phyloP scores from a whole-genome alignment of 1,284 basidiomycete genomes.

The Ceratobasidium sp. region DNA sequence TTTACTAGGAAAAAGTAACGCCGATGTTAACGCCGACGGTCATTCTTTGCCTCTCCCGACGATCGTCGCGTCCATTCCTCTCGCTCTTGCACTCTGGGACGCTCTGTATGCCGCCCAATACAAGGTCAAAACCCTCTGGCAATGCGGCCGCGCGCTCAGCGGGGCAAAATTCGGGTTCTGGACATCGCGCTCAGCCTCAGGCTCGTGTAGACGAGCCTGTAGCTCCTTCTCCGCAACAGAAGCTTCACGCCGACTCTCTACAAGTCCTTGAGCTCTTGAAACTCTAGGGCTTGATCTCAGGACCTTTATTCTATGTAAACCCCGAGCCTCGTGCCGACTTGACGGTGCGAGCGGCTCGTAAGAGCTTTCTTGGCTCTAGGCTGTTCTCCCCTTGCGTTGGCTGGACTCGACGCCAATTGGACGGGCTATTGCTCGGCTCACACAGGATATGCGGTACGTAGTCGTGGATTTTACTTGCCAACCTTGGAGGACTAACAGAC shows the following conservation, averaged over 20 bases:
- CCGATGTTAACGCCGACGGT: not conserved
- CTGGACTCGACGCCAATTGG: slow-evolving; percentile 68
- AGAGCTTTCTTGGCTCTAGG: not conserved
- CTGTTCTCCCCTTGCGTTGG: not conserved
- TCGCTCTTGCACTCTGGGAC: not conserved
- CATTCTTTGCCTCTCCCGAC: not conserved
- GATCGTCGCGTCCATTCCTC: not conserved
- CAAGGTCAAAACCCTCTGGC: not conserved
- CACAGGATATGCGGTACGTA: slow-evolving; percentile 62
- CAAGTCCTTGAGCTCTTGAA: not conserved
- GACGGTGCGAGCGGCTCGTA: not conserved
- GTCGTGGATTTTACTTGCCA: slow-evolving; percentile 43
- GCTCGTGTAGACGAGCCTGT: not conserved
- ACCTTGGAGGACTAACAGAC: not conserved
- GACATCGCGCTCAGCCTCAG: not conserved
- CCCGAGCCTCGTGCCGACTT: not conserved
- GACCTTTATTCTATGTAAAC: not conserved
- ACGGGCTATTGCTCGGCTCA: slow-evolving; percentile 68
- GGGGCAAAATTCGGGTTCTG: not conserved
- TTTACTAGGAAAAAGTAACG: not conserved
- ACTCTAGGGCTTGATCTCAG: not conserved
- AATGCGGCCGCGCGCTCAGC: not conserved
- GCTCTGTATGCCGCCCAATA: not conserved
- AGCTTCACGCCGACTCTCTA: not conserved
- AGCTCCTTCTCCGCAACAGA: not conserved